Evolutionary conservation across 2,329 filamentous ascomycete species (phyloP).

Genomic region (Nothophaeocryptopus gaeumannii): DNA sequence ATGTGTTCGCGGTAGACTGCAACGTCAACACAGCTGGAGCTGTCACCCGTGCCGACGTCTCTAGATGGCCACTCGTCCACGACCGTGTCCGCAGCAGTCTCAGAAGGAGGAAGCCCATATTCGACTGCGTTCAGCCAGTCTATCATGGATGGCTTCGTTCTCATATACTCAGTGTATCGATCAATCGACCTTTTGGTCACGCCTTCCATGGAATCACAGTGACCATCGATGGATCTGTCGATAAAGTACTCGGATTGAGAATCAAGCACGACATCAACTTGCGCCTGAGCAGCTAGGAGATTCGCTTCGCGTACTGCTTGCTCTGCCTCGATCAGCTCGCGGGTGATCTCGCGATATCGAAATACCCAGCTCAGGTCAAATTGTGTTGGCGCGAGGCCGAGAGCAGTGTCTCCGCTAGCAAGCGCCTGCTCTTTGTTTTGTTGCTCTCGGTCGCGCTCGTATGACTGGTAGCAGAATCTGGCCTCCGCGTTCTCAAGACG

Average conservation of each 20-base stretch:
- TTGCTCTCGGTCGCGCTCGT: not conserved
- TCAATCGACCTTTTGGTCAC: too few relatives aligned
- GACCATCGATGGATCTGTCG: too few relatives aligned
- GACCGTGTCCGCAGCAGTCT: not conserved
- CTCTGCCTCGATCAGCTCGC: slow-evolving; percentile 8
- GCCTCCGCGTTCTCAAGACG: not conserved
- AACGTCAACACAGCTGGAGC: slow-evolving; percentile 8
- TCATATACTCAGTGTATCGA: too few relatives aligned
- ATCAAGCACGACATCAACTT: not conserved
- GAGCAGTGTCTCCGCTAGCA: not conserved
- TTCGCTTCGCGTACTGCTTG: not conserved
- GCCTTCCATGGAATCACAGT: too few relatives aligned
- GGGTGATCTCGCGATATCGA: slow-evolving; percentile 3
- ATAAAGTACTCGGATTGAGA: too few relatives aligned
- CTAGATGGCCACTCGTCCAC: slow-evolving; percentile 8
- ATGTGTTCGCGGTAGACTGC: slow-evolving; percentile 2
- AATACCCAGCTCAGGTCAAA: slow-evolving; percentile 8
- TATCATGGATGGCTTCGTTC: too few relatives aligned
- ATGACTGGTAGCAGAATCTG: not conserved
- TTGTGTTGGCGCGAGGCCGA: not conserved
- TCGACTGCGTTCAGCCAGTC: too few relatives aligned
- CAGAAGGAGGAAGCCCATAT: too few relatives aligned
- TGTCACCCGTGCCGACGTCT: slow-evolving; percentile 10
- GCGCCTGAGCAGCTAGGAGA: not conserved
- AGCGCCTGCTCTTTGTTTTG: not conserved